phyloP scores from a whole-genome alignment of 768 basidiomycete genomes.

The Antrodiella citrinella region DNA sequence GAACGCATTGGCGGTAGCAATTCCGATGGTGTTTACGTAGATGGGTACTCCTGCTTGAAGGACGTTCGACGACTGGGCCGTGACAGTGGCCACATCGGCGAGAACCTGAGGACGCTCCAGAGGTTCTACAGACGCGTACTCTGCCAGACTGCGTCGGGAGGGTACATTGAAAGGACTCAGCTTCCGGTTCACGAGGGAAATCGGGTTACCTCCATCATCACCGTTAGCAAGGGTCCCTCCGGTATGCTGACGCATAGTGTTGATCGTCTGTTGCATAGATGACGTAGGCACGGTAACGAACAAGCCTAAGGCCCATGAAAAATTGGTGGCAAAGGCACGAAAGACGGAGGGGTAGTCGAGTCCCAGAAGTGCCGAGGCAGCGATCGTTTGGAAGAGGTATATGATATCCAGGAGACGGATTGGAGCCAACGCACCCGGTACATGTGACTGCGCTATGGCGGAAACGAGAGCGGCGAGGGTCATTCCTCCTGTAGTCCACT shows the following conservation, averaged over 20 bases:
- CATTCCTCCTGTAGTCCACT: conserved; percentile 68
- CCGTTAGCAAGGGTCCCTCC: conserved; percentile 67
- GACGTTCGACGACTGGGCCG: conserved; percentile 51
- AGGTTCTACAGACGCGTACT: conserved; percentile 1
- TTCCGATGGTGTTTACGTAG: conserved; percentile 67
- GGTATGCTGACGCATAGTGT: conserved; percentile 73
- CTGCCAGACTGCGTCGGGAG: conserved; percentile 3
- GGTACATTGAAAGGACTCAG: conserved; percentile 67
- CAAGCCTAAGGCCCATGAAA: conserved; percentile 82
- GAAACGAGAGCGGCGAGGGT: conserved; percentile 51
- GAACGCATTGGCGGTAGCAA: conserved; percentile 83
- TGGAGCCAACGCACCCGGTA: conserved; percentile 52
- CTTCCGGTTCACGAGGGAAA: conserved; percentile 73
- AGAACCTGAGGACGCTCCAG: conserved; percentile 10
- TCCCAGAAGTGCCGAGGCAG: conserved; percentile 66
- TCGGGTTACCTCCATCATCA: conserved; percentile 43
- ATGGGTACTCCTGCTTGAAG: conserved; percentile 78
- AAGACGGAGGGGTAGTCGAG: conserved; percentile 87
- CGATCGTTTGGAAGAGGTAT: conserved; percentile 79
- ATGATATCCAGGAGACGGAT: conserved; percentile 77
- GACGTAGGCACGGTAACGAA: conserved; percentile 46
- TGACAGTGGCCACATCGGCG: conserved; percentile 55
- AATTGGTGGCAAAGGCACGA: conserved; percentile 75
- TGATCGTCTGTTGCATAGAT: conserved; percentile 68
- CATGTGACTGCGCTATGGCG: conserved; percentile 46